Percentiles rank a stretch among this genome's conserved stretches.
Evolutionary conservation across 768 basidiomycete genomes (phyloP).

Genomic region (Hebeloma cylindrosporum): DNA sequence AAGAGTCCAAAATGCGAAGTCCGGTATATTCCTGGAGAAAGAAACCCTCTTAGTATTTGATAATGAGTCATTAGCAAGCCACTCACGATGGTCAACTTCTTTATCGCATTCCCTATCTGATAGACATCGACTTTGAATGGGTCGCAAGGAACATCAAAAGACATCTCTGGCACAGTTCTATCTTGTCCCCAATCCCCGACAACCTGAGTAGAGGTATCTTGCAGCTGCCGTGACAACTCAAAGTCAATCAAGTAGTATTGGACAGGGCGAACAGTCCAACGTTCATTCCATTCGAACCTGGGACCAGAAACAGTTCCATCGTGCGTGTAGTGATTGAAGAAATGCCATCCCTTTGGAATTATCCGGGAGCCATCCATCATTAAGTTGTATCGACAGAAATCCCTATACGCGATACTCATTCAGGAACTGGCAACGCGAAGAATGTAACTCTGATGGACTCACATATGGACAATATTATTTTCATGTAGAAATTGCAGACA

Average conservation of each 20-base stretch:
- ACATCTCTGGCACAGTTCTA: conserved; percentile 27
- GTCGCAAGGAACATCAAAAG: conserved; percentile 18
- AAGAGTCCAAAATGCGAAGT: no score
- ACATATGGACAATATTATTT: no score
- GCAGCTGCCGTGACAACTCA: conserved; percentile 16
- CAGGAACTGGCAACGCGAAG: no score
- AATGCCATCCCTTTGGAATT: conserved; percentile 18
- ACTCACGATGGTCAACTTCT: conserved; percentile 1
- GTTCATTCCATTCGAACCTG: conserved; percentile 12
- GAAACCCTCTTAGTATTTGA: no score
- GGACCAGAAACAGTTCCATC: background rate
- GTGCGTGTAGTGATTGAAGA: background rate
- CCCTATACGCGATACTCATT: no score
- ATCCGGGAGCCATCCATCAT: conserved; percentile 18
- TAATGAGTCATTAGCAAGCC: no score
- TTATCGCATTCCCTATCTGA: conserved; percentile 24
- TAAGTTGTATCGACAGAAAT: no score
- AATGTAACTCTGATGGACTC: no score
- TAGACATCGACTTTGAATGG: conserved; percentile 31
- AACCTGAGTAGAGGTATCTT: background rate
- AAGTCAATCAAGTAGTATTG: conserved; percentile 32
- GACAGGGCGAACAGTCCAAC: conserved; percentile 23
- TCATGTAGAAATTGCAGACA: no score
- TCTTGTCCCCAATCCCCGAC: conserved; percentile 21
- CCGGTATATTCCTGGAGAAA: no score